Conservation (phyloP, 192 early-diverging fungal species). For the Kappamyces sp. region DNA sequence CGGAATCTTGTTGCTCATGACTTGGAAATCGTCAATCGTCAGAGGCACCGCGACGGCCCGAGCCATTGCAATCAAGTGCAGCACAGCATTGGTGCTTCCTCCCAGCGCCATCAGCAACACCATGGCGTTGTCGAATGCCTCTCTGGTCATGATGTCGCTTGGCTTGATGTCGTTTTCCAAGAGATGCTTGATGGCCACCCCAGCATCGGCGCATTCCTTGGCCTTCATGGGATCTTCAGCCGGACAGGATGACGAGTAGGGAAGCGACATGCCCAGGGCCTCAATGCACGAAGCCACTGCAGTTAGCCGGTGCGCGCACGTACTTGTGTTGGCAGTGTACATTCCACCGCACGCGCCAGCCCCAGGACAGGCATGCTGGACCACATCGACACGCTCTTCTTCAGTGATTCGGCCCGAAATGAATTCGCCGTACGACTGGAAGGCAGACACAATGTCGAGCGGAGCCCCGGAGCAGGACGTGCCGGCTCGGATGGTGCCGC, state of each 20-base stretch:
- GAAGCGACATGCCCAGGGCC: conserved; percentile 95
- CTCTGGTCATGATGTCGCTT: conserved; percentile 90
- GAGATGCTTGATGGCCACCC: conserved; percentile 79
- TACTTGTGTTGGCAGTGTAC: conserved; percentile 97
- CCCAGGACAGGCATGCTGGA: conserved; percentile 59
- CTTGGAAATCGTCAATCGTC: conserved; percentile 93
- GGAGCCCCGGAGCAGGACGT: conserved; percentile 54
- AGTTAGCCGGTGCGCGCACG: conserved; percentile 14
- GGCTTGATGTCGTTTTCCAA: conserved; percentile 91
- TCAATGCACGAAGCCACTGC: conserved; percentile 93
- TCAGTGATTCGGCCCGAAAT: conserved; percentile 87
- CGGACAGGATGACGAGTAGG: conserved; percentile 93
- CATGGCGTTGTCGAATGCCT: conserved; percentile 96
- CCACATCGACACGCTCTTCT: conserved; percentile 63
- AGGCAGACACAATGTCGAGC: conserved; percentile 94
- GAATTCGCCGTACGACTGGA: conserved; percentile 93
- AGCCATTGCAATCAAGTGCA: conserved; percentile 91
- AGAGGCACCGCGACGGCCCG: conserved; percentile 75
- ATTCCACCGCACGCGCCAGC: conserved; percentile 98
- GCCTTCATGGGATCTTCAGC: conserved; percentile 82
- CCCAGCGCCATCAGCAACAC: conserved; percentile 88
- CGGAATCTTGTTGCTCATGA: conserved; percentile 79
- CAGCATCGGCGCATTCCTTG: conserved; percentile 81
- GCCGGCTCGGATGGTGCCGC: conserved; percentile 89
- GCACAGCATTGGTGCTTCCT: conserved; percentile 93